Evolutionary conservation across 345 rosid species (phyloP), one percentile per base, ranked within the genome.

Genomic region (Ceriops zippeliana): DNA sequence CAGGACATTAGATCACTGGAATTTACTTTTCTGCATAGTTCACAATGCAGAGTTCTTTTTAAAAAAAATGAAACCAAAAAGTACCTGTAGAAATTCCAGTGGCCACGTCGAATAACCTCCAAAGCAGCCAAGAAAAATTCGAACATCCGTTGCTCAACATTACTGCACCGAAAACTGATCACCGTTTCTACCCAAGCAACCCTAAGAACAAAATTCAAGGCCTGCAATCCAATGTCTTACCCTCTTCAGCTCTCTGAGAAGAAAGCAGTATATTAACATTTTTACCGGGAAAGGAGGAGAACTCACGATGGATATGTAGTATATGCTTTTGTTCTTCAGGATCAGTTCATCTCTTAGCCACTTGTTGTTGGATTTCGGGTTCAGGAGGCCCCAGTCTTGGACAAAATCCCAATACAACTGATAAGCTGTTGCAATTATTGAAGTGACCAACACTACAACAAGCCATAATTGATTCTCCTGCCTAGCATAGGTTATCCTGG

Each of bases 361-460:
- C 10, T 75, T 79, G 61, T 96, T 86, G 62, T 68, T 86, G 26
- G 98, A 96, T 49, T 85, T 87, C 20, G 87, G 85, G 63, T 89
- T 80, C 11, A 96, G 76, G 72, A 96, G 80, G 1, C 97, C 97
- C 98, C 99, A 96, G 26, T 96, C 99, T 83, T 83, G 82, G 54
- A 87, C 90, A 73, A 90, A 96, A 79, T 96, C 99, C 99, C 98
- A 96, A 67, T 96, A 96, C 61, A 96, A 62, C 70, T 96, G 99
- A 63, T 96, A 96, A 61, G 89, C 6, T 9, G 96, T 90, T 2
- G 98, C 98, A 42, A 74, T 65, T 13, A 76, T 83, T 0, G 98
- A 89, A 75, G 93, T 91, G 19, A 79, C 76, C 68, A 91, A 58
- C 52, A 86, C 98, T 22, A 84, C 34, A 22, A 72, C 60, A 56